phyloP scores from a whole-genome alignment of 2,329 filamentous ascomycete species.

The Trichoderma breve region DNA sequence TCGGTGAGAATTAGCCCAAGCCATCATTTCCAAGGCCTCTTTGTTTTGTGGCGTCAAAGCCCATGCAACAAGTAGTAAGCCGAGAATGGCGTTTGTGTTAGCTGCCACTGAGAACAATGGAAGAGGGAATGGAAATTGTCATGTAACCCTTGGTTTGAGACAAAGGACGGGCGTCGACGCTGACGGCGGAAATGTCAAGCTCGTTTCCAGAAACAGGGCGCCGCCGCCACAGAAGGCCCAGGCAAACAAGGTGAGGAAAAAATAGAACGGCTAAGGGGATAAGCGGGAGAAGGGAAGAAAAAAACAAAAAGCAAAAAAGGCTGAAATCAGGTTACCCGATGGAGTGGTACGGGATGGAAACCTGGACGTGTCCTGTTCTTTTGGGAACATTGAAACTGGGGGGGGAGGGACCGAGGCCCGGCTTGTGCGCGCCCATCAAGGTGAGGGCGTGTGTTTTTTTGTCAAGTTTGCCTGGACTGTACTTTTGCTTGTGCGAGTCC shows the following conservation, averaged over 20 bases:
- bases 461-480: neutral
- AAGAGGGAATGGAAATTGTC: neutral
- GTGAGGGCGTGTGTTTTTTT: neutral
- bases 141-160: neutral
- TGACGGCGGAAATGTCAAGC: slow-evolving; percentile 6
- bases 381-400: neutral
- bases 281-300: neutral
- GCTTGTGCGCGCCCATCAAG: neutral
- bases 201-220: neutral
- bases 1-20: neutral
- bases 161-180: slow-evolving; percentile 14
- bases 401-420: neutral
- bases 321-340: neutral
- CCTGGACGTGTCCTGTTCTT: neutral
- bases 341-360: neutral
- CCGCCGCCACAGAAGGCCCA: neutral
- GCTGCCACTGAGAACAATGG: neutral
- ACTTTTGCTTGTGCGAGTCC: neutral
- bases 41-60: slow-evolving; percentile 1
- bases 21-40: neutral
- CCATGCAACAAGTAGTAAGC: slow-evolving; percentile 1
- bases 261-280: neutral
- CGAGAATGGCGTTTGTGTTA: neutral
- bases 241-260: neutral
- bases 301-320: neutral